Base-by-base conservation (phyloP, 129 eudicot genomes). In the Tagetes patula region DNA sequence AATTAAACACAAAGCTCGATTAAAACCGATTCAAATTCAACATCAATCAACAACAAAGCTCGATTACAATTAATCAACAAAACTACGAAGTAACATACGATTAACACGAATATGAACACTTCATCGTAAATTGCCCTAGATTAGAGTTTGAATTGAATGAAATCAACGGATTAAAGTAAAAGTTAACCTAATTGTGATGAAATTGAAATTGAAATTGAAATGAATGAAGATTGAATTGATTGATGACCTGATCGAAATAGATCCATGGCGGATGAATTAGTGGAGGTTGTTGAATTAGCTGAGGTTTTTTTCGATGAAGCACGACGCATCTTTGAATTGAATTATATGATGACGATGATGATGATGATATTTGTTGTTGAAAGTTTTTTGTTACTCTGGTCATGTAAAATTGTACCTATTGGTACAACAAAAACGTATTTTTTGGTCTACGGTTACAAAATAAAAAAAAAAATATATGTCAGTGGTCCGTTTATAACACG, bases 261-360 rank as follows among this genome's bases (percentile, higher is more conserved):
- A 83, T 88, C 94, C 80, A 70, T 84, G 67, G 86, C 74, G 11
- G 89, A 73, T 38, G 90, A 84, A 79, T 72, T 84, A 69, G 76
- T 77, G 66, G 84, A 77, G 31, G 85, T 64, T 1, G 83, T 65
- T 3, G 89, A 85, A 83, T 63, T 81, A 13, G 84, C 13, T 41
- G 84, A 77, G 47, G 67, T 83, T 83, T 88, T 88, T 70, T 81
- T 85, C 32, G 83, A 82, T 1, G 94, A 85, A 78, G 84, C 83
- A 61, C 94, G 86, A 55, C 81, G 87, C 94, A 50, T 14, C 31
- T 50, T 50, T 27, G n/a, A 45, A 7, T 7, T 40, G 27, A 20
- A 20, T 20, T 20, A 20, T 20, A 20, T 20, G 27, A 20, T 20
- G 27, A 20, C 27, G 27, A 20, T 20, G 27, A 20, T 20, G 27